Evolutionary conservation across 257 asterid genomes (phyloP).

Genomic region (Lycium ferocissimum): DNA sequence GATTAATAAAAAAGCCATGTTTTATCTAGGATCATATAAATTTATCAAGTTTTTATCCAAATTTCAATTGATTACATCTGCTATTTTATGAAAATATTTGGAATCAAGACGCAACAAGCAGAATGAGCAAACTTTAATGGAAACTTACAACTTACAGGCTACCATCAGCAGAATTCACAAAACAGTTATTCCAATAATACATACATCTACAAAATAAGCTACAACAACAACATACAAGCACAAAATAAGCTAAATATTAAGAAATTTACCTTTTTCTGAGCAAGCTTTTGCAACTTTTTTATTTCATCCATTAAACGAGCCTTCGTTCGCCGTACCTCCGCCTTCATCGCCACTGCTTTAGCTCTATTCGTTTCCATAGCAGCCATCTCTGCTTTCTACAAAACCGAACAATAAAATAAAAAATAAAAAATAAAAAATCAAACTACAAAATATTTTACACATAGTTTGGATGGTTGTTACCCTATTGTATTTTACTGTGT

Average conservation of each 20-base stretch:
- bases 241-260: neutral
- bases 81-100: neutral
- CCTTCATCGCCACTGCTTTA: slow-evolving; percentile 79
- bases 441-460: too few species aligned
- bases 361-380: slow-evolving; percentile 83
- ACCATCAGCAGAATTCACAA: too few species aligned
- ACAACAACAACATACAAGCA: neutral
- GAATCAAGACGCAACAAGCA: neutral
- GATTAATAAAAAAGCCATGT: too few species aligned
- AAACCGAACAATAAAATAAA: neutral
- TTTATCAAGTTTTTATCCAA: too few species aligned
- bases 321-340: slow-evolving; percentile 89
- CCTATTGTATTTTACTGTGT: too few species aligned
- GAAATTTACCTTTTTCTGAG: slow-evolving; percentile 65
- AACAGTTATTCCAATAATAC: too few species aligned
- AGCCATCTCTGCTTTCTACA: slow-evolving; percentile 69
- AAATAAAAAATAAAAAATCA: neutral
- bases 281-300: slow-evolving; percentile 79
- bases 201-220: too few species aligned
- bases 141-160: too few species aligned
- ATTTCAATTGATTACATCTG: neutral
- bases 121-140: too few species aligned
- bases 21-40: neutral
- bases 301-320: slow-evolving; percentile 81
- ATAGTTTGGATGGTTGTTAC: too few species aligned